A percentile compares a stretch with the other conserved stretches of the same genome.
phyloP scores from a whole-genome alignment of 257 asterid species.

The Parsonsia alboflavescens region DNA sequence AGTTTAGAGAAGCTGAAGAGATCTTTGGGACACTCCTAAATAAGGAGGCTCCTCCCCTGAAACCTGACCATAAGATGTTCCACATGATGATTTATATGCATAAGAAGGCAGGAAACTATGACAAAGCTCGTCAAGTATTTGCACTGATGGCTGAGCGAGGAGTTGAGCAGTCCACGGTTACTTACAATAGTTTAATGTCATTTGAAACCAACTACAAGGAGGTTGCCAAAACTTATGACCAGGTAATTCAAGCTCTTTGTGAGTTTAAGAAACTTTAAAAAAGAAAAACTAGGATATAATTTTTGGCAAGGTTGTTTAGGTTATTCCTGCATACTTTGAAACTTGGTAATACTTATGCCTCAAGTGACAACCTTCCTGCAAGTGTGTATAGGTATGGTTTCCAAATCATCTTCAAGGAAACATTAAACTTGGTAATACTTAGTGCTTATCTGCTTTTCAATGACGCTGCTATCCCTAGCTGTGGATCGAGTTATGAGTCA shows the following conservation, averaged over 20 bases:
- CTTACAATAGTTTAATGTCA: constrained; percentile 95
- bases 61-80: constrained; percentile 95
- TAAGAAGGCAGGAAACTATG: constrained; percentile 67
- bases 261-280: neutral
- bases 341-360: neutral
- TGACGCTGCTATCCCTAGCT: too few relatives aligned
- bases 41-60: constrained; percentile 57
- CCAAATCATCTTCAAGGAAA: too few relatives aligned
- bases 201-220: constrained; percentile 86
- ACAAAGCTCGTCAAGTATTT: constrained; percentile 83
- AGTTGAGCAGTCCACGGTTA: constrained; percentile 62
- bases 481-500: too few relatives aligned
- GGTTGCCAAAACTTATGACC: constrained; percentile 84
- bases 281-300: neutral
- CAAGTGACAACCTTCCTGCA: neutral
- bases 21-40: constrained; percentile 63
- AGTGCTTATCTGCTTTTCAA: neutral
- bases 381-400: neutral
- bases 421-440: too few relatives aligned
- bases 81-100: constrained; percentile 98
- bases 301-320: neutral
- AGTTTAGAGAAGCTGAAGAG: constrained; percentile 83
- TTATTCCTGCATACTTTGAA: neutral
- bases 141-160: constrained; percentile 69
- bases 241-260: constrained; percentile 41